Percentiles rank a stretch among this genome's conserved stretches.
These are phyloP conservation scores for Cardiospermum halicacabum DNA, from an alignment of 345 rosid species.

Conservation along the genomic window DNA sequence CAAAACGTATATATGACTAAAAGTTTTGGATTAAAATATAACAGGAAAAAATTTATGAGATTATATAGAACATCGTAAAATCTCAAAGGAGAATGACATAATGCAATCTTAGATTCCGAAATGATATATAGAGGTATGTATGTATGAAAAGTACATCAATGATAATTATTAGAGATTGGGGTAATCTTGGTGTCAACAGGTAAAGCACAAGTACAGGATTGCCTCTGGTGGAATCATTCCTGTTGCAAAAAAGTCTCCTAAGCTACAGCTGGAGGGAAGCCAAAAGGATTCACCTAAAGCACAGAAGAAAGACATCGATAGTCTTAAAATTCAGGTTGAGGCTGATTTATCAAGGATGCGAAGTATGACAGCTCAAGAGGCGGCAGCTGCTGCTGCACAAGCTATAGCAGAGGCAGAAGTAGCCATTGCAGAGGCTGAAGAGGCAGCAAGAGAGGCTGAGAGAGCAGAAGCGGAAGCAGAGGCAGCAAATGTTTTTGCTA, in stretches of 20 bases:
- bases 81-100: neutral
- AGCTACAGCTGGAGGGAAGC: conserved; percentile 48
- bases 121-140: neutral
- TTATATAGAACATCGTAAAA: neutral
- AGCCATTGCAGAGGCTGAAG: conserved; percentile 93
- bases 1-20: neutral
- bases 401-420: conserved; percentile 96
- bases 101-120: neutral
- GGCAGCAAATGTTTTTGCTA: conserved; percentile 77
- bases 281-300: conserved; percentile 39
- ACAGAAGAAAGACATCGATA: conserved; percentile 39
- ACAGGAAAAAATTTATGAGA: neutral
- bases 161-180: neutral
- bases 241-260: conserved; percentile 47
- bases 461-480: conserved; percentile 97
- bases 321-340: conserved; percentile 51
- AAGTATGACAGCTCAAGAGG: conserved; percentile 83
- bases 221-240: conserved; percentile 33
- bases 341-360: conserved; percentile 54
- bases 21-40: neutral
- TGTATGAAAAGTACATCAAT: neutral
- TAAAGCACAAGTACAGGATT: conserved; percentile 74
- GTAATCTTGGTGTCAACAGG: conserved; percentile 36
- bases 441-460: conserved; percentile 93
- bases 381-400: conserved; percentile 90